Conservation (phyloP, 257 asterid species). For the Scutellaria barbata region DNA sequence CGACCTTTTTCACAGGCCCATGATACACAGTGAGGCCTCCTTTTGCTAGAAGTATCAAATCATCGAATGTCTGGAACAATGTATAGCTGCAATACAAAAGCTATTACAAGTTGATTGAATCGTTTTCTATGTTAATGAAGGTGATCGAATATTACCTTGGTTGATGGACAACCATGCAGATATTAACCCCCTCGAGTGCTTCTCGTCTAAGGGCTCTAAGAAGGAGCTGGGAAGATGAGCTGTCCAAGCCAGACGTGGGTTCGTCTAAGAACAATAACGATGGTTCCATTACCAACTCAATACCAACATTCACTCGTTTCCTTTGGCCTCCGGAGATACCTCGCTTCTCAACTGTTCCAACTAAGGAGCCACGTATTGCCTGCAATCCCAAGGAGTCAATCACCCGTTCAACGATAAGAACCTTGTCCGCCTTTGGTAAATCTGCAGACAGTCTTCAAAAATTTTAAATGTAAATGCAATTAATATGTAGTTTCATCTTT, state of each 20-base stretch:
- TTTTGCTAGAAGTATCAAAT: slow-evolving; percentile 62
- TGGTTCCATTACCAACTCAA: slow-evolving; percentile 73
- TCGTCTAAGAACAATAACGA: slow-evolving; percentile 63
- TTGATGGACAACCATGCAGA: slow-evolving; percentile 70
- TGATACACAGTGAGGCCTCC: slow-evolving; percentile 69
- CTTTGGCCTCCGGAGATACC: slow-evolving; percentile 75
- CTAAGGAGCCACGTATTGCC: slow-evolving; percentile 57
- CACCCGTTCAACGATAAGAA: slow-evolving; percentile 65
- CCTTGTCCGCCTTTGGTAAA: slow-evolving; percentile 62
- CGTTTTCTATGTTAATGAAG: neutral
- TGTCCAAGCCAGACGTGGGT: slow-evolving; percentile 70
- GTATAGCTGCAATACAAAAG: slow-evolving; percentile 52
- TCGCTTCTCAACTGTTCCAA: slow-evolving; percentile 69
- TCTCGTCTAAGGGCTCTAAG: slow-evolving; percentile 66
- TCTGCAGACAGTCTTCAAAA: slow-evolving; percentile 65
- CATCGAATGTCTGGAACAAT: slow-evolving; percentile 56
- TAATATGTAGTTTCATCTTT: slow-evolving; percentile 34
- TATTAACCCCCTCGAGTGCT: slow-evolving; percentile 65
- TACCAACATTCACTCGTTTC: slow-evolving; percentile 69
- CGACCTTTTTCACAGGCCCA: slow-evolving; percentile 56
- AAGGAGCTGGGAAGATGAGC: slow-evolving; percentile 66
- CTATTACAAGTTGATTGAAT: neutral
- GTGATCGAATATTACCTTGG: slow-evolving; percentile 49
- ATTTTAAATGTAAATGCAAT: slow-evolving; percentile 43
- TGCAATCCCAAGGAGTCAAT: slow-evolving; percentile 65